Conservation (phyloP, 306 rosid species). For the Gleditsia sinensis region DNA sequence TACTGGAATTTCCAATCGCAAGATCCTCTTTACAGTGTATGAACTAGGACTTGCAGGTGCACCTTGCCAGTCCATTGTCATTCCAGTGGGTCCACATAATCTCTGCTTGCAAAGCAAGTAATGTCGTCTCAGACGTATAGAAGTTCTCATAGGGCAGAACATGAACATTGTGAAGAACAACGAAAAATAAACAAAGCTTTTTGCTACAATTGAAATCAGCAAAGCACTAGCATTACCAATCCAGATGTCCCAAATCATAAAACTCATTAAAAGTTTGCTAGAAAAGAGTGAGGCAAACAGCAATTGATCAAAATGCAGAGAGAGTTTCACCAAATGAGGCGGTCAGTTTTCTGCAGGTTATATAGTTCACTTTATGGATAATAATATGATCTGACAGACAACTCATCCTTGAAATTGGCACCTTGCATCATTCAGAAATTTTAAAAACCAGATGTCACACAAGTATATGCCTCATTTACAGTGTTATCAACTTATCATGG, state of each 20-base stretch:
- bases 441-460: neutral
- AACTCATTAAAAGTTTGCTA: neutral
- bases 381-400: neutral
- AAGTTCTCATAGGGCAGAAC: neutral
- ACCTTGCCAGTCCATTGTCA: constrained; percentile 99
- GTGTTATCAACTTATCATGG: neutral
- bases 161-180: constrained; percentile 1
- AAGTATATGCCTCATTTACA: constrained; percentile 16
- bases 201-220: neutral
- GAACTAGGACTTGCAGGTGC: constrained; percentile 98
- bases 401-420: neutral
- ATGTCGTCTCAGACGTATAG: constrained; percentile 7
- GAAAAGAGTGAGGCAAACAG: constrained; percentile 1
- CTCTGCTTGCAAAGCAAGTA: constrained; percentile 52
- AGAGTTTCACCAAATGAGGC: neutral
- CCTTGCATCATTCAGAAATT: neutral
- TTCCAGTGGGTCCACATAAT: constrained; percentile 76
- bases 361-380: neutral
- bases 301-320: neutral
- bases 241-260: neutral
- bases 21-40: constrained; percentile 85
- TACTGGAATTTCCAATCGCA: constrained; percentile 94
- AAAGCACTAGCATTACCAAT: constrained; percentile 27
- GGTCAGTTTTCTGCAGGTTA: neutral
- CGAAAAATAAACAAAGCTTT: constrained; percentile 14